These are phyloP conservation scores for Entophlyctis luteolus DNA, from an alignment of 192 early-diverging fungal species.

Conservation along the genomic window DNA sequence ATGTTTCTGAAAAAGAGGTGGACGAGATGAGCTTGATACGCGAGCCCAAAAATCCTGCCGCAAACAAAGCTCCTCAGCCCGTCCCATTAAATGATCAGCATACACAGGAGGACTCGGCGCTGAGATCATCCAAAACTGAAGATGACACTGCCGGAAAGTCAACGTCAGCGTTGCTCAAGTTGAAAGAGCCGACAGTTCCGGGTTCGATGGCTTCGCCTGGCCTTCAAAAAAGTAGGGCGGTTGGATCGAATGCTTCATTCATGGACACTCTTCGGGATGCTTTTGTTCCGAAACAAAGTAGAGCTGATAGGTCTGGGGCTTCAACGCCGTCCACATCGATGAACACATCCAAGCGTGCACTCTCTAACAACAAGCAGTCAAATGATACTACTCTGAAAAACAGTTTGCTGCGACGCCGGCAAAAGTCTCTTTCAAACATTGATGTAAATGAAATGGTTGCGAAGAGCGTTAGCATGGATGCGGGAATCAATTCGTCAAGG, in stretches of 20 bases:
- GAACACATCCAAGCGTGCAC: background rate
- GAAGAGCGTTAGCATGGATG: constrained; percentile 21
- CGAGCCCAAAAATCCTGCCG: constrained; percentile 42
- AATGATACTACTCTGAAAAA: background rate
- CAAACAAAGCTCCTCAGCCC: background rate
- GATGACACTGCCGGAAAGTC: background rate
- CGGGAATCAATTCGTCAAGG: background rate
- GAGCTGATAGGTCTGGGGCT: background rate
- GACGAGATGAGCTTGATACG: constrained; percentile 65
- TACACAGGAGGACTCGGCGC: background rate
- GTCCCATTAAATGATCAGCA: background rate
- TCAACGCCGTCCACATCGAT: background rate
- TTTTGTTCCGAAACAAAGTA: background rate
- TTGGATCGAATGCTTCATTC: background rate
- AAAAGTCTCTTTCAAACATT: constrained; percentile 20
- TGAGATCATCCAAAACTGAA: background rate
- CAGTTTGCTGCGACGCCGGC: constrained; percentile 2
- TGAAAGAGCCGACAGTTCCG: background rate
- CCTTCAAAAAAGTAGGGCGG: background rate
- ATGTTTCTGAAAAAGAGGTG: constrained; percentile 70
- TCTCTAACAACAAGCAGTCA: background rate
- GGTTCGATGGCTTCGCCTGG: background rate
- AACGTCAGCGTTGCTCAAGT: background rate
- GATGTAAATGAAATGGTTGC: background rate
- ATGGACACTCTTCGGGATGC: constrained; percentile 9